Evolutionary conservation across 1,284 basidiomycete species (phyloP).

Genomic region (Apiotrichum siamense): DNA sequence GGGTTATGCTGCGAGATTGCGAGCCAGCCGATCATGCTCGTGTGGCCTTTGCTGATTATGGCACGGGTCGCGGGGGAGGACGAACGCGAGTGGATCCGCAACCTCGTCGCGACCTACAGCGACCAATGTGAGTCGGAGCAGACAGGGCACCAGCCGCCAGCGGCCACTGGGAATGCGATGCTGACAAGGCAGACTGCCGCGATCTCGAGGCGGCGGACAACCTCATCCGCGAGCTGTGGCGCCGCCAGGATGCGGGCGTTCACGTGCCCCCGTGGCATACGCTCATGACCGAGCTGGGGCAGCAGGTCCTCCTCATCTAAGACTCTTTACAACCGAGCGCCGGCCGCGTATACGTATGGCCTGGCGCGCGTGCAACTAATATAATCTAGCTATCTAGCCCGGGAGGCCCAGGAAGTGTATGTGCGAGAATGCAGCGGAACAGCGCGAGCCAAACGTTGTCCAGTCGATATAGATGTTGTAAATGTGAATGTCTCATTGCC

Average conservation of each 20-base stretch:
- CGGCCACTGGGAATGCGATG: neutral
- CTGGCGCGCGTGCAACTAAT: neutral
- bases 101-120: neutral
- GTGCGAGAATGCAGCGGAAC: no score
- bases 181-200: conserved; percentile 4
- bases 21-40: conserved; percentile 15
- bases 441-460: no score
- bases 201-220: conserved; percentile 1
- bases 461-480: no score
- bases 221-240: neutral
- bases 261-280: conserved; percentile 8
- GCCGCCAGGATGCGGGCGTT: neutral
- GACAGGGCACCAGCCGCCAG: no score
- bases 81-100: conserved; percentile 1
- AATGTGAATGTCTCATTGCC: no score
- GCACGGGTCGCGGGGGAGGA: neutral
- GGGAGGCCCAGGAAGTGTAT: no score
- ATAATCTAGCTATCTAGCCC: no score
- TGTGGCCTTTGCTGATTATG: conserved; percentile 19
- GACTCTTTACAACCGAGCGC: neutral
- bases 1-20: conserved; percentile 21
- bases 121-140: conserved; percentile 1
- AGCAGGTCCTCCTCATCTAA: conserved; percentile 1
- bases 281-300: conserved; percentile 17
- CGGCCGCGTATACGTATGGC: no score